phyloP scores from a whole-genome alignment of 2,329 filamentous ascomycete genomes.

The Colletotrichum paranaense region DNA sequence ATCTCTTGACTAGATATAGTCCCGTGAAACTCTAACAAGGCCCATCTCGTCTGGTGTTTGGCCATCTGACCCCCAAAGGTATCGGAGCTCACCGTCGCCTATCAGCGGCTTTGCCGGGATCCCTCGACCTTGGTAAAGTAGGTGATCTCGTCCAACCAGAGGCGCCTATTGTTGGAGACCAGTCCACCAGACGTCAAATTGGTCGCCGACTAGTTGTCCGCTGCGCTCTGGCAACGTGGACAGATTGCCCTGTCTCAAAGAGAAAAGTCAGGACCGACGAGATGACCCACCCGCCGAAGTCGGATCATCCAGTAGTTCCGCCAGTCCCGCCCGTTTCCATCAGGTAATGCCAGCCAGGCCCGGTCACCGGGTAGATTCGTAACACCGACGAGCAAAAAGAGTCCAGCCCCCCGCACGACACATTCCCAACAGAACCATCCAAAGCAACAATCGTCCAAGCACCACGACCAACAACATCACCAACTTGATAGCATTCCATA shows the following conservation, averaged over 20 bases:
- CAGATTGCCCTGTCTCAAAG: slow-evolving; percentile 23
- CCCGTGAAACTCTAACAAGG: slow-evolving; percentile 9
- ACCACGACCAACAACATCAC: neutral
- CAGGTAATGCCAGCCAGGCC: slow-evolving; percentile 22
- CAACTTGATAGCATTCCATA: slow-evolving; percentile 15
- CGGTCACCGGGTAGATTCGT: slow-evolving; percentile 23
- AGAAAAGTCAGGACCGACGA: slow-evolving; percentile 5
- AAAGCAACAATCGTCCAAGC: slow-evolving; percentile 11
- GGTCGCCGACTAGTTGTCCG: slow-evolving; percentile 14
- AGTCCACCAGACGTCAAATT: slow-evolving; percentile 17
- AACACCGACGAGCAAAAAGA: slow-evolving; percentile 18
- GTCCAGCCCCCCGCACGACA: slow-evolving; percentile 30
- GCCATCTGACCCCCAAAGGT: slow-evolving; percentile 22
- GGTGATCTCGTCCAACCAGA: slow-evolving; percentile 29
- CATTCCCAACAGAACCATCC: slow-evolving; percentile 12
- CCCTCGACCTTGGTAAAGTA: neutral
- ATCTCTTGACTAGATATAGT: neutral
- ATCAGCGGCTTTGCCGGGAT: slow-evolving; percentile 35
- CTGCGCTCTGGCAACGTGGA: slow-evolving; percentile 15
- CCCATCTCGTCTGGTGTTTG: slow-evolving; percentile 20
- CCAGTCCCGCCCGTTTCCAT: slow-evolving; percentile 26
- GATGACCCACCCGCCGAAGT: slow-evolving; percentile 33
- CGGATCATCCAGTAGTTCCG: slow-evolving; percentile 36
- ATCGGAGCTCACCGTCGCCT: slow-evolving; percentile 27
- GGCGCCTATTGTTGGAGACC: slow-evolving; percentile 4